Percentiles rank a stretch among this genome's conserved stretches.
These are phyloP conservation scores for Neoarthrinium moseri DNA, from an alignment of 2,329 filamentous ascomycete species.

Conservation along the genomic window DNA sequence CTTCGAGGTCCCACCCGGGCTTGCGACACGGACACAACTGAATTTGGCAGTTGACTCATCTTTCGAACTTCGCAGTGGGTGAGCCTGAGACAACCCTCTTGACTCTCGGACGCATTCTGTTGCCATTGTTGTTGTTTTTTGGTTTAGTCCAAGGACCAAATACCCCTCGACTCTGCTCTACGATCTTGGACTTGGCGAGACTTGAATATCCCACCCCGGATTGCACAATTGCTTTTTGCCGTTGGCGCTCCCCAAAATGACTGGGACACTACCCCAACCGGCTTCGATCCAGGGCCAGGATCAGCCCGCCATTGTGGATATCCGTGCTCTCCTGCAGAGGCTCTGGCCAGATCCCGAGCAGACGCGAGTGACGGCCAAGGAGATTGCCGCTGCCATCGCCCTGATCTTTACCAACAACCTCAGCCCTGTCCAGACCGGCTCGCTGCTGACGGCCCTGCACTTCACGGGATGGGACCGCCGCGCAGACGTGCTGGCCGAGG, in stretches of 20 bases:
- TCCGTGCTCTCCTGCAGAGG: conserved; percentile 71
- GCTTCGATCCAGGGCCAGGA: conserved; percentile 17
- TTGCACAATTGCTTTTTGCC: too few relatives aligned
- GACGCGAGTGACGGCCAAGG: conserved; percentile 63
- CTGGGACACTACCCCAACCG: conserved; percentile 12
- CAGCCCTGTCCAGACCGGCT: conserved; percentile 83
- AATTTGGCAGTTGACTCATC: too few relatives aligned
- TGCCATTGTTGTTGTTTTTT: too few relatives aligned
- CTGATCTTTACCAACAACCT: conserved; percentile 89
- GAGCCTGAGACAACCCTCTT: too few relatives aligned
- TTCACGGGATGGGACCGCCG: conserved; percentile 84
- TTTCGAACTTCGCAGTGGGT: too few relatives aligned
- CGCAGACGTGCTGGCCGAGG: conserved; percentile 82
- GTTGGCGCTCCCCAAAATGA: neutral
- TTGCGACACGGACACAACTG: too few relatives aligned
- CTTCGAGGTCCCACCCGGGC: too few relatives aligned
- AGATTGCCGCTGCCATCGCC: conserved; percentile 87
- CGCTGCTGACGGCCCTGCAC: conserved; percentile 86
- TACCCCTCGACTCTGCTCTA: too few relatives aligned
- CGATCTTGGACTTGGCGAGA: too few relatives aligned
- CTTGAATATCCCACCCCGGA: too few relatives aligned
- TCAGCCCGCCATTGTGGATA: conserved; percentile 42
- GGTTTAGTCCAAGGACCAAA: too few relatives aligned
- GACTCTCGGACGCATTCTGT: too few relatives aligned
- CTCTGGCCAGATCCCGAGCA: conserved; percentile 61